These are phyloP conservation scores for Colletotrichum shisoi DNA, from an alignment of 2,329 filamentous ascomycete genomes.

Conservation along the genomic window DNA sequence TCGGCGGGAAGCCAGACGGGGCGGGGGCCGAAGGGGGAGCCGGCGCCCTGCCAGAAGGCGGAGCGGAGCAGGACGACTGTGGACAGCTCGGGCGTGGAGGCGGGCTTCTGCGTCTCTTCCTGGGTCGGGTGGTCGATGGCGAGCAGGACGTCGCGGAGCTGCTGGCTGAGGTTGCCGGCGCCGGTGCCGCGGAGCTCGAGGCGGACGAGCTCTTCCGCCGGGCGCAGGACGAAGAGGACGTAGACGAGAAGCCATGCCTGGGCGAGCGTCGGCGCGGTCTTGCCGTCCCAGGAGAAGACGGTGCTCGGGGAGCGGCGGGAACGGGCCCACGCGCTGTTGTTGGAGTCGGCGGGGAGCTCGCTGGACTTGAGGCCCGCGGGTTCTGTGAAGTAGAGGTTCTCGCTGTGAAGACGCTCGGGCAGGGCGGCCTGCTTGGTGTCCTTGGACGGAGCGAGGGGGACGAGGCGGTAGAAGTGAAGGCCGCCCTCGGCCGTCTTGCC, in stretches of 20 bases:
- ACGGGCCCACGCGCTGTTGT: slow-evolving; percentile 66
- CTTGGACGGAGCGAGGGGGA: slow-evolving; percentile 43
- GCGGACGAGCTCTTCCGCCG: slow-evolving; percentile 58
- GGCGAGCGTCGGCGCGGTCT: slow-evolving; percentile 54
- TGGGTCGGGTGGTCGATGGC: slow-evolving; percentile 58
- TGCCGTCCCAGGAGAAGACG: slow-evolving; percentile 54
- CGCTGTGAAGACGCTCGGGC: slow-evolving; percentile 48
- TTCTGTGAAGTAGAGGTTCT: slow-evolving; percentile 55
- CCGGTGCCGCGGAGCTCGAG: slow-evolving; percentile 54
- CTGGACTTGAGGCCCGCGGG: slow-evolving; percentile 58
- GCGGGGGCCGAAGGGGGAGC: slow-evolving; percentile 70
- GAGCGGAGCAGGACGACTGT: slow-evolving; percentile 57
- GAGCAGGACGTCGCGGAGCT: slow-evolving; percentile 58
- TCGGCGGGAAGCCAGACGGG: slow-evolving; percentile 66
- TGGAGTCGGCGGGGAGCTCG: slow-evolving; percentile 58
- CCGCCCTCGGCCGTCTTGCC: slow-evolving; percentile 39
- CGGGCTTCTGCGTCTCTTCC: slow-evolving; percentile 45
- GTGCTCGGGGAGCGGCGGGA: slow-evolving; percentile 62
- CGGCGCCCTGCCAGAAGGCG: slow-evolving; percentile 76
- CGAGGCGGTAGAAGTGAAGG: slow-evolving; percentile 50
- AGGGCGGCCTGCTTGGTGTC: slow-evolving; percentile 45
- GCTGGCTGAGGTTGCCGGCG: slow-evolving; percentile 48
- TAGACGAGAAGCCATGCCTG: slow-evolving; percentile 64
- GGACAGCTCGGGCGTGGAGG: slow-evolving; percentile 45
- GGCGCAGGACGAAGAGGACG: slow-evolving; percentile 60